Evolutionary conservation across 305 asterid species (phyloP), one percentile per base, ranked within the genome.

Genomic region (Ruellia speciosa): DNA sequence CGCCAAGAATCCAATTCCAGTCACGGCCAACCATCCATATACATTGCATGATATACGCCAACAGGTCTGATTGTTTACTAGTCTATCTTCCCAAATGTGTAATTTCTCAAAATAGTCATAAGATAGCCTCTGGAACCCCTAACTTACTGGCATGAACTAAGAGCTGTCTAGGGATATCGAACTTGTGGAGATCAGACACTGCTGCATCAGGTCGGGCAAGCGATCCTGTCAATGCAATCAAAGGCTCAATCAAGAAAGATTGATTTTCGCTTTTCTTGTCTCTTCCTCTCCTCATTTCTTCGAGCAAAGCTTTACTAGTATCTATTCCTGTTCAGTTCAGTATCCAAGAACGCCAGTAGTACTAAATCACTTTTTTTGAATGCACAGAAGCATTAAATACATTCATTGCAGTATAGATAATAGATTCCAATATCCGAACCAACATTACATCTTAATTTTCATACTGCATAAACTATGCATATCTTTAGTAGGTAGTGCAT

Each of bases 161-260:
- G 43, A 75, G 75, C 66, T 74, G 80, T 68, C 82, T 74, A 16
- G 78, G 85, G 45, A 79, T 73, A 54, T 81, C 85, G 46, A 71
- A 81, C 64, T 78, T 78, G 69, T 78, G 90, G 56, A 80, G 74
- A 55, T 77, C 76, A 9, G 88, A 63, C 7, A 75, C 81, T 1
- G 85, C 67, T n/a, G 85, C 67, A 15, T 85, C 96, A 14, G 81
- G 69, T 72, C 77, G 88, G 11, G 76, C 55, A 76, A 73, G 67
- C 6, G 88, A 72, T 47, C 77, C 87, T n/a, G 79, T 74, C 60
- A 75, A 65, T 28, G 81, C 82, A 19, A 81, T 61, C 82, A 79
- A 72, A 8, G 94, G 94, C 52, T 85, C 88, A 6, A 78, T 50
- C 40, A 77, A 64, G 59, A 78, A 80, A 18, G 84, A 64, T 64